Conservation (phyloP, 257 asterid genomes). For the Primulina tabacum region DNA sequence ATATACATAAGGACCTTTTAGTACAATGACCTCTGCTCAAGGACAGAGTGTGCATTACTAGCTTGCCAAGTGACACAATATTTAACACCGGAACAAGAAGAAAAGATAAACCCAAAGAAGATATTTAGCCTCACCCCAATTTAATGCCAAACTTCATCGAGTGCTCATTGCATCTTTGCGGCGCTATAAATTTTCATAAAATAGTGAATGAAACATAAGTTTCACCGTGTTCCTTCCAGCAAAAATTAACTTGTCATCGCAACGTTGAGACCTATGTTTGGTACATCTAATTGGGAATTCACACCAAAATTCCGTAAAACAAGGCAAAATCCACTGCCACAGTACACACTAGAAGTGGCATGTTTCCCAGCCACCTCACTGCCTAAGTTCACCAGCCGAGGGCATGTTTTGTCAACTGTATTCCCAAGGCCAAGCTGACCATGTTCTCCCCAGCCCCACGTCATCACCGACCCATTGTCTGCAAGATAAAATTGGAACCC, state of each 20-base stretch:
- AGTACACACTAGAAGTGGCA: constrained; percentile 45
- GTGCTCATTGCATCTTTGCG: background rate
- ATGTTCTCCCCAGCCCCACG: constrained; percentile 99
- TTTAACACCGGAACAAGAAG: background rate
- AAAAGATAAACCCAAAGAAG: background rate
- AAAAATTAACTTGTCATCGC: background rate
- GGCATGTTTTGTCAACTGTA: constrained; percentile 47
- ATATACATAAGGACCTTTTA: background rate
- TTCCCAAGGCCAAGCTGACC: constrained; percentile 92
- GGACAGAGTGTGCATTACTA: background rate
- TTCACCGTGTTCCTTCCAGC: background rate
- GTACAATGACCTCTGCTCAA: background rate
- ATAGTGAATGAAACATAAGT: background rate
- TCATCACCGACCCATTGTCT: constrained; percentile 68
- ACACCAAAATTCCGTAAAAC: constrained; percentile 34
- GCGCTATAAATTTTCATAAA: background rate
- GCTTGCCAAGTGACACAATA: background rate
- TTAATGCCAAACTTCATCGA: too few relatives aligned
- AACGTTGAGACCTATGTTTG: background rate
- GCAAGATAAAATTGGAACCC: constrained; percentile 7
- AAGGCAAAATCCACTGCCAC: constrained; percentile 91
- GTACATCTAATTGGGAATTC: constrained; percentile 15
- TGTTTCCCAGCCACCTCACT: constrained; percentile 15
- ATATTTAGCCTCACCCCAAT: too few relatives aligned
- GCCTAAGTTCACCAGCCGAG: constrained; percentile 46